Evolutionary conservation across 768 basidiomycete species (phyloP).

Genomic region (Phylloporus sp.): DNA sequence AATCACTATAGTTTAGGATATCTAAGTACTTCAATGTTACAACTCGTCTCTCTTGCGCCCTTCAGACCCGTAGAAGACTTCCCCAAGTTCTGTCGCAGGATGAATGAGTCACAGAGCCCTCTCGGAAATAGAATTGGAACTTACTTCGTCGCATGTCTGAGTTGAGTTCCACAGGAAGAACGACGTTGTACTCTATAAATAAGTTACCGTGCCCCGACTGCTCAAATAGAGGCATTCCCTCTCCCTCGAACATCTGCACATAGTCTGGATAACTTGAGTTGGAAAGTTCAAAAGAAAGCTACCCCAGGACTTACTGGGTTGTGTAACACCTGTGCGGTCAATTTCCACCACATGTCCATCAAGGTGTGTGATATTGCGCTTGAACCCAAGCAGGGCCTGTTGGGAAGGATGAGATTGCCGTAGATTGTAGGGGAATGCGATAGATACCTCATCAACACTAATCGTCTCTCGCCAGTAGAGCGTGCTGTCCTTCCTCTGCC

Average conservation of each 20-base stretch:
- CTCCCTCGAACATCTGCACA: constrained; percentile 79
- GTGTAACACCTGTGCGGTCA: constrained; percentile 76
- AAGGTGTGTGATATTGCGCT: constrained; percentile 85
- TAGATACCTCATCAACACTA: constrained; percentile 74
- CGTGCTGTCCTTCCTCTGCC: constrained; percentile 85
- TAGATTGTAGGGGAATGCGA: neutral
- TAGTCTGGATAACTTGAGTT: constrained; percentile 50
- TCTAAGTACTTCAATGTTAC: constrained; percentile 22
- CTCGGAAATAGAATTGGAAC: constrained; percentile 28
- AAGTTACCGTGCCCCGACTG: constrained; percentile 67
- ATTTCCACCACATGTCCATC: constrained; percentile 80
- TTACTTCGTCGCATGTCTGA: constrained; percentile 69
- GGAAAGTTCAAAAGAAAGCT: neutral
- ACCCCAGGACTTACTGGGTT: constrained; percentile 59
- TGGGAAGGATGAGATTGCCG: neutral
- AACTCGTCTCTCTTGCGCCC: constrained; percentile 37
- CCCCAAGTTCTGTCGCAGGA: constrained; percentile 45
- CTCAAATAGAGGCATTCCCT: constrained; percentile 83
- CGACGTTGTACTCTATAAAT: constrained; percentile 90
- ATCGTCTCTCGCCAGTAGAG: constrained; percentile 92
- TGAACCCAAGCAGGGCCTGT: constrained; percentile 95
- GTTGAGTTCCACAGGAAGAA: constrained; percentile 74
- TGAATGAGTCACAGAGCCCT: constrained; percentile 5
- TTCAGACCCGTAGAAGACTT: constrained; percentile 47
- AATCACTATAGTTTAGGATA: constrained; percentile 2